Conservation (phyloP, 1,284 basidiomycete genomes). For the Puccinia novopanici region DNA sequence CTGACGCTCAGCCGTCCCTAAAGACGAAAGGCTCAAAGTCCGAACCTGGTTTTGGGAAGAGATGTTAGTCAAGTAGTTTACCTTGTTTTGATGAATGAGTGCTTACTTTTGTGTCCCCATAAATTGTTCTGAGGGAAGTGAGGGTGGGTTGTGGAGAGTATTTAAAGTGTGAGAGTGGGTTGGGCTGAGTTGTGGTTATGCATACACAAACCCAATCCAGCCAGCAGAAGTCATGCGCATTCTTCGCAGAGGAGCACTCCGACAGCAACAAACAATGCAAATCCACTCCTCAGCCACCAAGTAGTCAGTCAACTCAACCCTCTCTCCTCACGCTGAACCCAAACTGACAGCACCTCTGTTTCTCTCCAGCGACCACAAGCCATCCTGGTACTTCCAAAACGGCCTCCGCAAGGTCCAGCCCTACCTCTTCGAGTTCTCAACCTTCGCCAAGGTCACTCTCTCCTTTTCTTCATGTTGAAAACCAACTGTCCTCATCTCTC, state of each 20-base stretch:
- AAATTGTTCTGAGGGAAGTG: conserved; percentile 30
- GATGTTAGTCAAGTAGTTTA: background rate
- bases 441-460: conserved; percentile 39
- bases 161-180: background rate
- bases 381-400: conserved; percentile 46
- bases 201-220: background rate
- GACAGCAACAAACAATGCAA: background rate
- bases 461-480: background rate
- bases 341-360: background rate
- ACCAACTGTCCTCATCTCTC: background rate
- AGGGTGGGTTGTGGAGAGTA: background rate
- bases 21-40: conserved; percentile 37
- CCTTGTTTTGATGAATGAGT: too few relatives aligned
- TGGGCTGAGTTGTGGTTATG: conserved; percentile 31
- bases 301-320: conserved; percentile 24
- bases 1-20: conserved; percentile 1
- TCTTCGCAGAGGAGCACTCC: background rate
- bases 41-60: conserved; percentile 1
- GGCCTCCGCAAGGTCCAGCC: conserved; percentile 46
- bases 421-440: conserved; percentile 46
- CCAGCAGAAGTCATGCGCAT: too few relatives aligned
- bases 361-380: conserved; percentile 32
- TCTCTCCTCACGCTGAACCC: too few relatives aligned
- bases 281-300: conserved; percentile 47
- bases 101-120: conserved; percentile 46